phyloP scores from a whole-genome alignment of 225 moss, liverwort and hornwort genomes.

The Pseudisothecium myosuroides region DNA sequence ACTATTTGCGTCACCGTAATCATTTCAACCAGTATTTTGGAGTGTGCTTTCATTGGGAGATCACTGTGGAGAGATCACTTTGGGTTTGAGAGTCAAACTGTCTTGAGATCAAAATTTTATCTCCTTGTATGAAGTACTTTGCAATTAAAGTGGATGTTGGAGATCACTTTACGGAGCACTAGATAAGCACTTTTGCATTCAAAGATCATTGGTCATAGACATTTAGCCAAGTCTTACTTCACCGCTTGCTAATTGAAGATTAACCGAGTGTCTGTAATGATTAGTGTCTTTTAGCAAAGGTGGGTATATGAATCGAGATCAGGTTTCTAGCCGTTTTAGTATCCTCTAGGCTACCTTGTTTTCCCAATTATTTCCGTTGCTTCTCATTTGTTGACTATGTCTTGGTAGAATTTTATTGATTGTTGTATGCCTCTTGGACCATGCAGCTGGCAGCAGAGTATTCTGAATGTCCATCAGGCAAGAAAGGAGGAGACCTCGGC shows the following conservation, averaged over 20 bases:
- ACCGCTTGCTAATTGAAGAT: background rate
- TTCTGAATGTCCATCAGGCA: conserved; percentile 93
- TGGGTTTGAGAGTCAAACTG: background rate
- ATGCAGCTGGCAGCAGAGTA: conserved; percentile 86
- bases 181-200: background rate
- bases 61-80: background rate
- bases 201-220: background rate
- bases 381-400: background rate
- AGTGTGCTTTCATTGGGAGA: background rate
- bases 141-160: background rate
- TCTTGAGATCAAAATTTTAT: background rate
- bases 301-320: background rate
- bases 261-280: background rate
- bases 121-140: background rate
- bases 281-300: background rate
- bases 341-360: background rate
- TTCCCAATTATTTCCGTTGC: background rate
- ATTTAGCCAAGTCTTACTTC: background rate
- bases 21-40: background rate
- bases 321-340: background rate
- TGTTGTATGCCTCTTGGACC: background rate
- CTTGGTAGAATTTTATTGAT: background rate
- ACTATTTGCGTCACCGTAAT: background rate
- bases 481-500: conserved; percentile 96
- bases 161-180: background rate